These are phyloP conservation scores for Fusarium guadeloupense DNA, from an alignment of 2,329 filamentous ascomycete genomes.

Conservation along the genomic window DNA sequence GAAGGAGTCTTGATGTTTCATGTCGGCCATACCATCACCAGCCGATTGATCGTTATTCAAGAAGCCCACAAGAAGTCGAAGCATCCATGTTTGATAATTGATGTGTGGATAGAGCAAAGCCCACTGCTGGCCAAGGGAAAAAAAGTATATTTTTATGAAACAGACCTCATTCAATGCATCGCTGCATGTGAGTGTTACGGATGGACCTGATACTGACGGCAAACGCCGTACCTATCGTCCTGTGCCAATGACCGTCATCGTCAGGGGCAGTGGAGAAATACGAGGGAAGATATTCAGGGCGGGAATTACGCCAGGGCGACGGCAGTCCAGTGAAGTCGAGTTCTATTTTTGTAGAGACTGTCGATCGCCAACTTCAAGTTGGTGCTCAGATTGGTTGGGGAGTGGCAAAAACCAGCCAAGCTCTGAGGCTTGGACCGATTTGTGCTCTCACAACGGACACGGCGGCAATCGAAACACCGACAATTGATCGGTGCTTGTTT, in stretches of 20 bases:
- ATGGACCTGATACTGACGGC: conserved; percentile 11
- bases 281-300: conserved; percentile 31
- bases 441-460: conserved; percentile 1
- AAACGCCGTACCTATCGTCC: conserved; percentile 6
- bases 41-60: conserved; percentile 20
- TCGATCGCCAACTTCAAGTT: conserved; percentile 9
- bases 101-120: neutral
- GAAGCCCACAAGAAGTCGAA: conserved; percentile 23
- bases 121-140: neutral
- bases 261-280: conserved; percentile 37
- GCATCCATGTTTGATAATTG: conserved; percentile 25
- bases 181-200: conserved; percentile 11
- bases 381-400: conserved; percentile 7
- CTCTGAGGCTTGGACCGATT: conserved; percentile 17
- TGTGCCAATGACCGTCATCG: conserved; percentile 29
- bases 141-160: conserved; percentile 25
- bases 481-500: conserved; percentile 3
- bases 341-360: conserved; percentile 37
- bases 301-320: conserved; percentile 17
- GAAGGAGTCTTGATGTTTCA: conserved; percentile 23
- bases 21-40: neutral
- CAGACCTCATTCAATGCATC: conserved; percentile 22
- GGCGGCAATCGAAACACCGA: conserved; percentile 11
- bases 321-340: neutral
- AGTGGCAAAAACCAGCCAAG: conserved; percentile 27